Conservation (phyloP, 1,139 yeast species). For the Suhomyces terraborum region DNA sequence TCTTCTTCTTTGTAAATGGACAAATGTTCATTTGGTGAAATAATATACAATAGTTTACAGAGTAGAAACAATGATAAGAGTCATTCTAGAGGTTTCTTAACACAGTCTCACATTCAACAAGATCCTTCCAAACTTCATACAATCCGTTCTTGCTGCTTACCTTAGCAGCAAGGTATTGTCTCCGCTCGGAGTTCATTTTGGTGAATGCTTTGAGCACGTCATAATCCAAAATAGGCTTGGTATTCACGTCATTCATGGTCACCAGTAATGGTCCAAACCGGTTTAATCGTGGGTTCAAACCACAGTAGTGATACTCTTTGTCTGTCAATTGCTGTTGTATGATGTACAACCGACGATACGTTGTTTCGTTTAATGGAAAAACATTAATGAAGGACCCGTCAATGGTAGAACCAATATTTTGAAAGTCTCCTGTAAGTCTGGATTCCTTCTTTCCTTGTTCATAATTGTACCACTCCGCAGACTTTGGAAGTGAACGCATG, state of each 20-base stretch:
- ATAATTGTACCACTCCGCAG: conserved; percentile 29
- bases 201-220: conserved; percentile 56
- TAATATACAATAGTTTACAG: neutral
- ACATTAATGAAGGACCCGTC: conserved; percentile 82
- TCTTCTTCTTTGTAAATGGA: too few species aligned
- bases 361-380: conserved; percentile 72
- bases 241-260: conserved; percentile 37
- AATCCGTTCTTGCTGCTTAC: conserved; percentile 56
- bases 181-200: conserved; percentile 57
- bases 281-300: conserved; percentile 78
- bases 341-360: conserved; percentile 79
- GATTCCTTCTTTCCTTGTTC: conserved; percentile 17
- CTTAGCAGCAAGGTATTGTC: conserved; percentile 53
- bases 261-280: conserved; percentile 53
- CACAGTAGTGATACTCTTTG: conserved; percentile 70
- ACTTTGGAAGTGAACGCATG: conserved; percentile 55
- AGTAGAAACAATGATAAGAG: neutral
- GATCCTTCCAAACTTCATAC: conserved; percentile 67
- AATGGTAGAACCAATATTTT: conserved; percentile 65
- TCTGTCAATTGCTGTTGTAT: conserved; percentile 87
- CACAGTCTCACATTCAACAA: conserved; percentile 53
- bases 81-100: conserved; percentile 24
- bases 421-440: conserved; percentile 40
- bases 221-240: conserved; percentile 64
- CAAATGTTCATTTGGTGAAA: too few species aligned